Evolutionary conservation across 2,329 filamentous ascomycete species (phyloP), one percentile per base, ranked within the genome.

Genomic region (Hypoxylon sp.): DNA sequence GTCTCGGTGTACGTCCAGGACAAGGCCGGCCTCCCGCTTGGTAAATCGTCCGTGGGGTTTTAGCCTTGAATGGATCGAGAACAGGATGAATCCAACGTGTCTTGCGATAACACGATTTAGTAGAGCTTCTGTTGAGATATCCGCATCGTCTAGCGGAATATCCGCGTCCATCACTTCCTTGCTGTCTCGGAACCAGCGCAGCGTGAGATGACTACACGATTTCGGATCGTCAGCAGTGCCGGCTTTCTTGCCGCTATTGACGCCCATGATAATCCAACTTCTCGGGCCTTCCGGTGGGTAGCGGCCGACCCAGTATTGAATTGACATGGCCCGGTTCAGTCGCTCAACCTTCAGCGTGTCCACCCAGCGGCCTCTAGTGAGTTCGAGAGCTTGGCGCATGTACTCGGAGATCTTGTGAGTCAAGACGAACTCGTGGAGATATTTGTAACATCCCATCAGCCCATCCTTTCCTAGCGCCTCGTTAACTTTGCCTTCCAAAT

Each of bases 371-470:
- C 83, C 84, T 55, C 83, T 84, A 52, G 83, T 82, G 55, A 99
- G 78, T 37, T 88, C 85, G 23, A 82, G 64, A 2, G 91, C 91
- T 78, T 99, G 95, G 61, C 87, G 86, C 66, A 85, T 86, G 41
- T 97, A 82, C 64, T 95, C 88, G 63, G 85, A 88, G 65, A 99
- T 89, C 78, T 99, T 97, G 75, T 95, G 89, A 0, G 92, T 97
- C 52, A 99, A 78, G 3, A 93, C 85, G 60, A 96, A 88, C 70
- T 94, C 92, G 73, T 98, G 93, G 2, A 98, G 78, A 63, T 93
- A 90, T 53, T 90, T 84, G 73, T 96, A 97, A 69, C 93, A 95
- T 6, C 91, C 93, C 6, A 77, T 71, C 5, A 99, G 76, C 2
- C 94, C 92, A 42, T 90, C 85, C 41, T 82, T 82, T 38, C 80